Base-by-base conservation (phyloP, 2,329 filamentous ascomycete genomes). In the Penicillium sp. region DNA sequence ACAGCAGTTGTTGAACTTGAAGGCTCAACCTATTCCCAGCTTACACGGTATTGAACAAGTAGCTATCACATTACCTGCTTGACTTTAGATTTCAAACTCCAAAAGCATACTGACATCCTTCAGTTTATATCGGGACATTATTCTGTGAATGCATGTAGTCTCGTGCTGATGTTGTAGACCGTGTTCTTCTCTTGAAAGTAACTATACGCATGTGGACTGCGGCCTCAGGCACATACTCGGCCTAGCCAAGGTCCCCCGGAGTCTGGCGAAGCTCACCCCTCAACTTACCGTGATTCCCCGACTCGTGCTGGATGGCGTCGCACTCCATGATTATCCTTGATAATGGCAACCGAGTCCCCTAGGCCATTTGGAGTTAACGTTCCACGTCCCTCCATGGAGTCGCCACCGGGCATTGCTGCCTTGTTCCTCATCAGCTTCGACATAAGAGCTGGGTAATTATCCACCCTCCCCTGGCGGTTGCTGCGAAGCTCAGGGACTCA, bases 381-480 rank as follows among this genome's bases (percentile, higher is more conserved):
- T 47, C 61, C 65, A 50, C 62, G 62, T 48, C 53, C 63, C 55
- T 48, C 59, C 19, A 56, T 64, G 49, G 71, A 72, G 49, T 62
- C 68, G 52, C 72, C 71, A 22, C 75, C 75, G 18, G 64, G 68
- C 45, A 82, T 92, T 64, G 85, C 86, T 33, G 89, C 89, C 28
- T 79, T 95, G 30, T 95, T 95, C 70, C 79, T 95, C 55, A 92
- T 95, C 71, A 83, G 88, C 65, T 95, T 95, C 74, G 90, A 95
- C 72, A 87, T 92, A 73, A 93, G 91, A 70, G 86, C 89, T 63
- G 90, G 90, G 75, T 95, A 86, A 72, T 69, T 52, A 10, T 18
- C 51, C 43, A 19, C 35, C 46, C 47, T 36, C 25, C 27, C 34
- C 31, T 30, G 6, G 13, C 11, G 14, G 28, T 51, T 30, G 18